These are phyloP conservation scores for Fusarium nisikadoi DNA, from an alignment of 2,329 filamentous ascomycete genomes.

Conservation along the genomic window DNA sequence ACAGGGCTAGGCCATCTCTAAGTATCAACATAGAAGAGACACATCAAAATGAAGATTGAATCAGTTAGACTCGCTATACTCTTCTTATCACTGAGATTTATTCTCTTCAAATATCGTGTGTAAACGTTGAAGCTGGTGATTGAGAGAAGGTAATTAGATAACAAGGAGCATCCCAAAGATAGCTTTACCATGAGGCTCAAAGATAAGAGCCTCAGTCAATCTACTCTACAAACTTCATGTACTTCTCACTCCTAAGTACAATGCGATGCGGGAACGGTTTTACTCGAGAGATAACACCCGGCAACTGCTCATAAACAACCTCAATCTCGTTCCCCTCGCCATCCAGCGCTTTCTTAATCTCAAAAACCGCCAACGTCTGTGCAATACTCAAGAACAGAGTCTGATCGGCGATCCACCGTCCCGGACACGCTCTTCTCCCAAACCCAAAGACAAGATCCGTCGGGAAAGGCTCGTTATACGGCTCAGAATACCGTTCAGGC, in stretches of 20 bases:
- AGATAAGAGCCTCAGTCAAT: accelerated
- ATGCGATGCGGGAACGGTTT: constrained; percentile 2
- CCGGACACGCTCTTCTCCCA: constrained; percentile 51
- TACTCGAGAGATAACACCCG: constrained; percentile 15
- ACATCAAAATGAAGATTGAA: accelerated
- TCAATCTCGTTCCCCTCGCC: constrained; percentile 51
- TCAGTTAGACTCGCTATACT: neutral
- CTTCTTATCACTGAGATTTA: too few relatives aligned
- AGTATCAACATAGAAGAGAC: accelerated
- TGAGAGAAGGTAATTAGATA: accelerated
- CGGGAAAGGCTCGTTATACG: constrained; percentile 46
- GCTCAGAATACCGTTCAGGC: constrained; percentile 35
- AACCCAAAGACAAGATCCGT: constrained; percentile 47
- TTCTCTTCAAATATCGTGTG: neutral
- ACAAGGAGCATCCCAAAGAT: accelerated
- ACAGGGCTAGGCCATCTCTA: accelerated
- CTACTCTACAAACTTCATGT: neutral
- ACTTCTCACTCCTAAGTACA: neutral
- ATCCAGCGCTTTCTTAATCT: constrained; percentile 44
- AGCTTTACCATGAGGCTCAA: accelerated
- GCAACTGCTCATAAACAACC: constrained; percentile 1
- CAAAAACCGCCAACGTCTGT: constrained; percentile 59
- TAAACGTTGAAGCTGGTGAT: accelerated
- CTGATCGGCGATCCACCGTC: constrained; percentile 46
- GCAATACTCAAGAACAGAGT: constrained; percentile 50